Conservation (phyloP, 2,329 filamentous ascomycete species). For the Fusarium anthophilum region DNA sequence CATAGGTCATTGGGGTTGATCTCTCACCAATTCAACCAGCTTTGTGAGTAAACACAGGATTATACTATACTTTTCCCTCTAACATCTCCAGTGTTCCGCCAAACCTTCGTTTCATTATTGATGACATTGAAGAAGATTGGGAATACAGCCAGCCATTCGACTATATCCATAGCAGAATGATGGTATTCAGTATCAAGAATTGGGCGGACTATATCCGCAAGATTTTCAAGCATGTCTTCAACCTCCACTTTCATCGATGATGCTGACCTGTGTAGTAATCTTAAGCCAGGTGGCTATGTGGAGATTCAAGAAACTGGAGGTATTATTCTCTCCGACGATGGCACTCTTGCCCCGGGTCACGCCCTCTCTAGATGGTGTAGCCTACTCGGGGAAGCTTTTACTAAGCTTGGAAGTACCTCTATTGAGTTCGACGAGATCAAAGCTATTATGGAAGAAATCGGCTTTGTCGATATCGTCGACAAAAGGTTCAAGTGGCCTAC, state of each 20-base stretch:
- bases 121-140: not conserved
- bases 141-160: not conserved
- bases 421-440: constrained; percentile 2
- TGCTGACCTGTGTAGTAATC: not conserved
- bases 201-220: constrained; percentile 6
- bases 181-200: not conserved
- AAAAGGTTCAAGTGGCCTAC: constrained; percentile 7
- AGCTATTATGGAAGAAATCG: not conserved
- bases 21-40: not conserved
- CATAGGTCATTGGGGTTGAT: not conserved
- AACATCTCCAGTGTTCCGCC: not conserved
- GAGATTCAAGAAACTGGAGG: constrained; percentile 10
- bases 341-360: not conserved
- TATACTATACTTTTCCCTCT: not conserved
- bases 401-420: not conserved
- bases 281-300: not conserved
- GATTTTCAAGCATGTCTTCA: not conserved
- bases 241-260: fast-evolving
- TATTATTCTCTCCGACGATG: not conserved
- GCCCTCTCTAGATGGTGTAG: not conserved
- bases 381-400: not conserved
- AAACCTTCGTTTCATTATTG: not conserved
- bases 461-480: not conserved
- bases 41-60: not conserved
- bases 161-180: constrained; percentile 6